phyloP scores from a whole-genome alignment of 805 yeast species.

The Pichia scutulata region DNA sequence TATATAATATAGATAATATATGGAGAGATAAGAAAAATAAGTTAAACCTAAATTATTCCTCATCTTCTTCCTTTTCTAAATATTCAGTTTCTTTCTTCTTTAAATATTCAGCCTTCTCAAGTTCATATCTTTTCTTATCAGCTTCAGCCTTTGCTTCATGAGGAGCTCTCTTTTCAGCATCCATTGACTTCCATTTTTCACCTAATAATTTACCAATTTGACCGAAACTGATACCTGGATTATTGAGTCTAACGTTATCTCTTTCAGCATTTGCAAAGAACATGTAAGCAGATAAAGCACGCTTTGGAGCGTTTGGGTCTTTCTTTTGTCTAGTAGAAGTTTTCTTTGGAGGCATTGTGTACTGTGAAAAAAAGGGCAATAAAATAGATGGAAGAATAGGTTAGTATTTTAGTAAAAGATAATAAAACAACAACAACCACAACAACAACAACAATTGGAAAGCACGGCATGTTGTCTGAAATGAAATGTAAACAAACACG shows the following conservation, averaged over 20 bases:
- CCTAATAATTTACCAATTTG: constrained; percentile 94
- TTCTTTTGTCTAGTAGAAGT: constrained; percentile 32
- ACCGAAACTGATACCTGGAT: constrained; percentile 93
- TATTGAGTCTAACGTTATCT: constrained; percentile 90
- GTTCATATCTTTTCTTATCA: constrained; percentile 96
- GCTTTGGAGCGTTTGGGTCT: constrained; percentile 98
- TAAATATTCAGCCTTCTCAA: constrained; percentile 83
- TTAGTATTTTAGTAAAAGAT: neutral
- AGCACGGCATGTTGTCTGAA: neutral
- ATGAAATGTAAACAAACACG: neutral
- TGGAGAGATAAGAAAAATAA: neutral
- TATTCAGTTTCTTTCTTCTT: constrained; percentile 19
- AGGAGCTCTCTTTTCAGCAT: constrained; percentile 76
- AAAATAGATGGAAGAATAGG: neutral
- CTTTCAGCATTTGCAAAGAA: constrained; percentile 97
- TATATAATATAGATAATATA: neutral
- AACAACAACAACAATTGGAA: neutral
- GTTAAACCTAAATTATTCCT: neutral
- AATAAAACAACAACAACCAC: neutral
- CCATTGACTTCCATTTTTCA: constrained; percentile 91
- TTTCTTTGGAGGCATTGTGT: constrained; percentile 14
- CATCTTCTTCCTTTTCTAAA: constrained; percentile 7
- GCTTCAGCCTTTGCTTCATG: constrained; percentile 90
- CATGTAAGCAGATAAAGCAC: constrained; percentile 97
- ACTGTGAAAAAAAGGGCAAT: neutral